phyloP scores from a whole-genome alignment of 1,284 basidiomycete genomes.

The Rhodotorula sp. region DNA sequence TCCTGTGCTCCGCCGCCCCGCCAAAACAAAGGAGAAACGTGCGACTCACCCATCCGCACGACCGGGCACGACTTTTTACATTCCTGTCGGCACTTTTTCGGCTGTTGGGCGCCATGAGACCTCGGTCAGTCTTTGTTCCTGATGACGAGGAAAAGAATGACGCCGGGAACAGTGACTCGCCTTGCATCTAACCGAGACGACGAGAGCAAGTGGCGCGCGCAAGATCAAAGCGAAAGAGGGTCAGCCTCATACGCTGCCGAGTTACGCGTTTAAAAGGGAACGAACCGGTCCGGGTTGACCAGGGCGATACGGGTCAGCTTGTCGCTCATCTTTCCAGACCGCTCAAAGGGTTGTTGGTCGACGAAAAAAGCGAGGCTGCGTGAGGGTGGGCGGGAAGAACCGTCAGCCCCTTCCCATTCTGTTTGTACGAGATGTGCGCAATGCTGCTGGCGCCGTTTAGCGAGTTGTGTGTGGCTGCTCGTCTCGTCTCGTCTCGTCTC shows the following conservation, averaged over 20 bases:
- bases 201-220: neutral
- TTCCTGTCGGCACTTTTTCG: slow-evolving; percentile 69
- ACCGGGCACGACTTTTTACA: slow-evolving; percentile 98
- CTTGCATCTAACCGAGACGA: neutral
- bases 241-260: too few relatives aligned
- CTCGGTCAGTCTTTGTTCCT: neutral
- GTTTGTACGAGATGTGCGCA: too few relatives aligned
- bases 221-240: too few relatives aligned
- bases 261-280: too few relatives aligned
- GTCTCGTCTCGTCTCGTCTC: too few relatives aligned
- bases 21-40: neutral
- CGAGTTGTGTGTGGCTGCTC: too few relatives aligned
- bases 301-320: slow-evolving; percentile 38
- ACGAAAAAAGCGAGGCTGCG: neutral
- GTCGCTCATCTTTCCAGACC: slow-evolving; percentile 27
- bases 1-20: too few relatives aligned
- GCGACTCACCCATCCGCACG: slow-evolving; percentile 83
- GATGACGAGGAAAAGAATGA: too few relatives aligned
- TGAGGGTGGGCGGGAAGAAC: neutral
- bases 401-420: neutral
- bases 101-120: slow-evolving; percentile 34
- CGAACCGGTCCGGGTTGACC: slow-evolving; percentile 44
- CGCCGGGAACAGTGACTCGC: too few relatives aligned
- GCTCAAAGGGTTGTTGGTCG: neutral
- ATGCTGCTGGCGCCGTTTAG: too few relatives aligned